Percentiles rank a stretch among this genome's conserved stretches.
These are phyloP conservation scores for Globisporangium lucens DNA, from an alignment of 352 stramenopile species.

Conservation along the genomic window DNA sequence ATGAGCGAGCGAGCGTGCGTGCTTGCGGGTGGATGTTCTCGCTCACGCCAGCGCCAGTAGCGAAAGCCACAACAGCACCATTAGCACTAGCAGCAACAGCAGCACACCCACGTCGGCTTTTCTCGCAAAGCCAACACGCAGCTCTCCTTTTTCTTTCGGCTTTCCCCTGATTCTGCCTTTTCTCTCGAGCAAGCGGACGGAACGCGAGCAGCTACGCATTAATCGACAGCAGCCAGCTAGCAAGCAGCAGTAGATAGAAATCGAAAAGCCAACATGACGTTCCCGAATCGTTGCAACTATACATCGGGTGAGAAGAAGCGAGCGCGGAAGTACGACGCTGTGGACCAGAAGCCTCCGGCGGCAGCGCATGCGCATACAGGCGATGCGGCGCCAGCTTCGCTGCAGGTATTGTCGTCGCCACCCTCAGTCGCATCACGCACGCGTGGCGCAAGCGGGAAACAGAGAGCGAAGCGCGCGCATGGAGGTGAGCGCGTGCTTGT, in stretches of 20 bases:
- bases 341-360: conserved; percentile 2
- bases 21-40: background rate
- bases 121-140: background rate
- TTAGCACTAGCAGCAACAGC: background rate
- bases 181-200: background rate
- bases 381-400: background rate
- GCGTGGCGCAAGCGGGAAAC: conserved; percentile 14
- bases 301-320: conserved; percentile 39
- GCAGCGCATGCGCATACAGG: background rate
- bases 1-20: background rate
- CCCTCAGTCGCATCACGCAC: background rate
- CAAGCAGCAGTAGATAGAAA: background rate
- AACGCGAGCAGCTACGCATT: background rate
- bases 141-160: background rate
- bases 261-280: conserved; percentile 36
- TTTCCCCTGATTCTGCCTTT: background rate
- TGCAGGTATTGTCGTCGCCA: background rate
- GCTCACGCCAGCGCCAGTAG: background rate
- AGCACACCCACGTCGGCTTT: background rate
- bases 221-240: background rate
- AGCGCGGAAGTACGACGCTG: conserved; percentile 24
- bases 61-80: background rate
- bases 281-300: conserved; percentile 60
- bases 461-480: background rate
- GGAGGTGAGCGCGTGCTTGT: conserved; percentile 8